phyloP scores from a whole-genome alignment of 371 early-diverging fungal genomes.

The Sporodiniella umbellata region DNA sequence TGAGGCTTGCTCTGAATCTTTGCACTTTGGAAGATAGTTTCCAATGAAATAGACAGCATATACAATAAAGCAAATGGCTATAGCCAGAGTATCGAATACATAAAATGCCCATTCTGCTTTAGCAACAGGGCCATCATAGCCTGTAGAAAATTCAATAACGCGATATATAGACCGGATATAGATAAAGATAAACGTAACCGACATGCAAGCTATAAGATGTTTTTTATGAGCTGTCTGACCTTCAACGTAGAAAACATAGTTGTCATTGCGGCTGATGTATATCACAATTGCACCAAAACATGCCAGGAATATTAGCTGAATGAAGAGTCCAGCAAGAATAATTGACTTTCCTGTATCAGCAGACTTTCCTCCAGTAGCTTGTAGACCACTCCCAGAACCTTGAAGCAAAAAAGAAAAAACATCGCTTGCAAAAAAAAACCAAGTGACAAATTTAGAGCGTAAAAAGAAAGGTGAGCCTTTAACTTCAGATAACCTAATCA shows the following conservation, averaged over 20 bases:
- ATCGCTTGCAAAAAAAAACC: constrained; percentile 12
- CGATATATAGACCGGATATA: constrained; percentile 11
- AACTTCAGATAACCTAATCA: constrained; percentile 8
- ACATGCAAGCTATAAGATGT: not conserved
- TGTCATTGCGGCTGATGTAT: constrained; percentile 1
- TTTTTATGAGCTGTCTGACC: constrained; percentile 2
- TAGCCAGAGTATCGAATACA: constrained; percentile 9
- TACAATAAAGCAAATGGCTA: constrained; percentile 1
- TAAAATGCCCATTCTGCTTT: constrained; percentile 14
- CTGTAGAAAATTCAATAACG: constrained; percentile 3
- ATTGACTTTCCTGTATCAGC: not conserved
- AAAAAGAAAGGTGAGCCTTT: constrained; percentile 1
- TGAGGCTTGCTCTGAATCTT: not conserved
- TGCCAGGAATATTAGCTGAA: constrained; percentile 9
- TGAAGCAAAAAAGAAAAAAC: constrained; percentile 7
- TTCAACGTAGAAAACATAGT: constrained; percentile 1
- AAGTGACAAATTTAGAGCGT: constrained; percentile 4
- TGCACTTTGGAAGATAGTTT: constrained; percentile 7
- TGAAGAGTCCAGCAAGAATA: constrained; percentile 2
- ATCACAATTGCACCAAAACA: constrained; percentile 1
- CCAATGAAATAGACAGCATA: constrained; percentile 7
- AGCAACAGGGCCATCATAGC: constrained; percentile 4
- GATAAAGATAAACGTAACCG: constrained; percentile 1
- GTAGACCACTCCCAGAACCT: constrained; percentile 8
- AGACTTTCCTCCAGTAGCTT: not conserved